Conservation (phyloP, 1,284 basidiomycete genomes). For the Erythrobasidium hasegawianum region DNA sequence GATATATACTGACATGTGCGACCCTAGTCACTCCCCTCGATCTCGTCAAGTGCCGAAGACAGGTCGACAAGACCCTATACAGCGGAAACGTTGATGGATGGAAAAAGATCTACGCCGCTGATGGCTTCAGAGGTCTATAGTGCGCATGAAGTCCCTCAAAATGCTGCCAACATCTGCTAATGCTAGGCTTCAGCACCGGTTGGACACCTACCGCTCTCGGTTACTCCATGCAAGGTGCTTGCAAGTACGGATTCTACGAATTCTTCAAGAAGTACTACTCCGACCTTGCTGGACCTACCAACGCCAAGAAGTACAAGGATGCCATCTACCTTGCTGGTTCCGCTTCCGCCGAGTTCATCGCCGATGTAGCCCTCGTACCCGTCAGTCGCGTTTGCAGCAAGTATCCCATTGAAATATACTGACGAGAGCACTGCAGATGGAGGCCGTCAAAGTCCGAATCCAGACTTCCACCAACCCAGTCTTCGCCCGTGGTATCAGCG, state of each 20-base stretch:
- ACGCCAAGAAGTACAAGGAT: slow-evolving; percentile 48
- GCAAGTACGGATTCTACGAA: slow-evolving; percentile 49
- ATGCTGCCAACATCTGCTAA: slow-evolving; percentile 1
- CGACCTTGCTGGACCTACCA: slow-evolving; percentile 45
- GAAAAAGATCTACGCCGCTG: slow-evolving; percentile 46
- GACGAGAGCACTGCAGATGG: slow-evolving; percentile 35
- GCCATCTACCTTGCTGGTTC: slow-evolving; percentile 48
- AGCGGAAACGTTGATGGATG: slow-evolving; percentile 47
- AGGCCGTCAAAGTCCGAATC: slow-evolving; percentile 49
- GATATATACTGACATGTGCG: neutral
- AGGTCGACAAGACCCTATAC: slow-evolving; percentile 48
- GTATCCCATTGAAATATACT: neutral
- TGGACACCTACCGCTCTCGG: slow-evolving; percentile 46
- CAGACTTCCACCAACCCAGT: slow-evolving; percentile 47
- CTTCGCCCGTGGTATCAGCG: slow-evolving; percentile 42
- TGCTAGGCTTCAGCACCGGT: slow-evolving; percentile 42
- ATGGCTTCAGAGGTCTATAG: slow-evolving; percentile 47
- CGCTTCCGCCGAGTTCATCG: slow-evolving; percentile 48
- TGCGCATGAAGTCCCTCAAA: slow-evolving; percentile 14
- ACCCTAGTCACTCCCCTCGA: slow-evolving; percentile 46
- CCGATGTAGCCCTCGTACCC: slow-evolving; percentile 47
- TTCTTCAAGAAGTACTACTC: slow-evolving; percentile 45
- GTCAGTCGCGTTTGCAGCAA: slow-evolving; percentile 8
- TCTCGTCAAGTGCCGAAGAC: slow-evolving; percentile 48
- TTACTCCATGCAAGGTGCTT: slow-evolving; percentile 48